Evolutionary conservation across 345 rosid species (phyloP).

Genomic region (Rhodomyrtus tomentosa): DNA sequence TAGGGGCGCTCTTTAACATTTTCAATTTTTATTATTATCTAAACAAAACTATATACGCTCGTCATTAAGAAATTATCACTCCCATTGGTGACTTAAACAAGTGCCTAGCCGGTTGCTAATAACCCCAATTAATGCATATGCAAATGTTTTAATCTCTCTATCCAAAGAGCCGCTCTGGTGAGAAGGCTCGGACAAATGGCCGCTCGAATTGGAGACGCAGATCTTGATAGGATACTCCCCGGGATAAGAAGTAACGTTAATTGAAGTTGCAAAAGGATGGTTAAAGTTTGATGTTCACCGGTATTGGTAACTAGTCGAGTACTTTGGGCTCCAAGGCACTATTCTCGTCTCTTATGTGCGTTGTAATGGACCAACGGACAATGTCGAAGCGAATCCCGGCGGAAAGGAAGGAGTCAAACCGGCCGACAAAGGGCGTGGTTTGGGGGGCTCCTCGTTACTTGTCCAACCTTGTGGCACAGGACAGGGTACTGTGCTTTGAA

Average conservation of each 20-base stretch:
- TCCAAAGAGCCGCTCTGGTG: background rate
- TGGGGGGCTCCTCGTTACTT: background rate
- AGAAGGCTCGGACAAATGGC: background rate
- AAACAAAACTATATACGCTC: background rate
- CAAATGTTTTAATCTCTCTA: background rate
- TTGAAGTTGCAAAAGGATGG: background rate
- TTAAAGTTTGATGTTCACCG: background rate
- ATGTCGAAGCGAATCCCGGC: background rate
- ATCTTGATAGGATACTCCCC: background rate
- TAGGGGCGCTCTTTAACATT: background rate
- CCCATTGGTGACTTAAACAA: background rate
- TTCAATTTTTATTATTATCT: background rate
- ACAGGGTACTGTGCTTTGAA: background rate
- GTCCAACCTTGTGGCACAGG: background rate
- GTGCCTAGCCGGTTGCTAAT: background rate
- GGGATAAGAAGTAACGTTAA: background rate
- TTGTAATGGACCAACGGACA: background rate
- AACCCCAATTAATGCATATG: background rate
- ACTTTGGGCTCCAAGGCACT: background rate
- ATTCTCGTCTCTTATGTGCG: background rate
- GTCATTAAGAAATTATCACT: background rate
- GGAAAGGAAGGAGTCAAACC: background rate
- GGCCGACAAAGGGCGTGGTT: background rate
- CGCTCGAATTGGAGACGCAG: rapidly evolving
- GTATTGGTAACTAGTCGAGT: background rate